Conservation (phyloP, 129 eudicot genomes). For the Chrysanthemum makinoi region DNA sequence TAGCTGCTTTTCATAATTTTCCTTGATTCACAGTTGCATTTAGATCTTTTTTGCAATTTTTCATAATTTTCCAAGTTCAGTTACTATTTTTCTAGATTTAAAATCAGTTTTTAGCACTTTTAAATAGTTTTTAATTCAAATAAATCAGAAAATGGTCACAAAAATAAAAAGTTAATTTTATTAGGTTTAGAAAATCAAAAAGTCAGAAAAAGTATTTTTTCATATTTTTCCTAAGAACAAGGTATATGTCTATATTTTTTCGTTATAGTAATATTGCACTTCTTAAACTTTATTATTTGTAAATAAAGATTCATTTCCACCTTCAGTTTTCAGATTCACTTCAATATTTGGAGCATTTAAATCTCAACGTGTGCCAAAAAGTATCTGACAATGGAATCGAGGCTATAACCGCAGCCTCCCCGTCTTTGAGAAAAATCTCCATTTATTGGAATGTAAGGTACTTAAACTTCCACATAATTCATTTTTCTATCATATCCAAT, state of each 20-base stretch:
- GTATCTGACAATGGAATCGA: slow-evolving; percentile 80
- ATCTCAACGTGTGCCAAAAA: slow-evolving; percentile 90
- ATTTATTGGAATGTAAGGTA: slow-evolving; percentile 99
- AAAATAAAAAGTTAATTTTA: no score
- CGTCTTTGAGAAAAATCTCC: slow-evolving; percentile 67
- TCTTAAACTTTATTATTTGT: not conserved
- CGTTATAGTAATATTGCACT: not conserved
- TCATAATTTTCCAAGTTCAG: no score
- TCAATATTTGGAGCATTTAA: slow-evolving; percentile 60
- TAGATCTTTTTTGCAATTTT: no score
- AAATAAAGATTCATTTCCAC: slow-evolving; percentile 17
- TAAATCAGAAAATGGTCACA: no score
- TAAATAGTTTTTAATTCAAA: no score
- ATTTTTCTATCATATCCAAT: not conserved
- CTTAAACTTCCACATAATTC: slow-evolving; percentile 11
- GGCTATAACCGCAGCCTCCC: slow-evolving; percentile 56
- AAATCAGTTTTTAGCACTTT: no score
- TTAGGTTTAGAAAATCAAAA: no score
- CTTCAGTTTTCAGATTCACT: slow-evolving; percentile 57
- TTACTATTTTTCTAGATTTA: no score
- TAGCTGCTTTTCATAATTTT: no score
- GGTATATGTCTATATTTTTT: slow-evolving; percentile 34
- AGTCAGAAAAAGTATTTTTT: no score
- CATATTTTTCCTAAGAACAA: slow-evolving; percentile 48
- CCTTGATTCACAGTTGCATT: no score